A percentile compares a stretch with the other conserved stretches of the same genome.
These are phyloP conservation scores for Saposhnikovia divaricata DNA, from an alignment of 129 eudicot species.

Conservation along the genomic window DNA sequence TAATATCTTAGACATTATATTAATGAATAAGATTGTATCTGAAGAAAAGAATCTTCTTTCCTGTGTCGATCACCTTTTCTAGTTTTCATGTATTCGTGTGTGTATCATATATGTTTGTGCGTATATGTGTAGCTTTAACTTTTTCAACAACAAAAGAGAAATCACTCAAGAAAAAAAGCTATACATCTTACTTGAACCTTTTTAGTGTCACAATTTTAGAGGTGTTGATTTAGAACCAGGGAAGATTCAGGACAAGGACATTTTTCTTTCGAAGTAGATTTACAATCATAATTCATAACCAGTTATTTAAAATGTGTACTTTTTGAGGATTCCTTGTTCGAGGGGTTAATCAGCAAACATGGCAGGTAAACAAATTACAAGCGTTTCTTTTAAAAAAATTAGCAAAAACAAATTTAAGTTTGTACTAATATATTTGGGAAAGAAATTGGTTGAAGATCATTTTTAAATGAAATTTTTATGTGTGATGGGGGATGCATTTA, in stretches of 20 bases:
- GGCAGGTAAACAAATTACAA: no score
- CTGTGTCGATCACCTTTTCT: not conserved
- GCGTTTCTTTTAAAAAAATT: no score
- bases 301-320: no score
- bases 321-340: not conserved
- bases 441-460: no score
- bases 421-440: no score
- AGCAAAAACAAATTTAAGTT: no score
- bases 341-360: not conserved
- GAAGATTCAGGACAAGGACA: not conserved
- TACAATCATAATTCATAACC: no score
- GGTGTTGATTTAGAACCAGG: not conserved
- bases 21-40: not conserved
- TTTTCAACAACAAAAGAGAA: not conserved
- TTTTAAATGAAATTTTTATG: no score
- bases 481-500: no score
- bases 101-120: not conserved
- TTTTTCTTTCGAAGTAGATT: not conserved
- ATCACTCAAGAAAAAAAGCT: not conserved
- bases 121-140: not conserved
- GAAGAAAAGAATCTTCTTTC: conserved; percentile 1
- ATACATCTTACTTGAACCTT: not conserved
- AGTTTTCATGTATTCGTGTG: not conserved
- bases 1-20: no score
- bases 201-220: not conserved